Evolutionary conservation across 2,329 filamentous ascomycete species (phyloP), one percentile per base, ranked within the genome.

Genomic region (Thielaviopsis cerberus): DNA sequence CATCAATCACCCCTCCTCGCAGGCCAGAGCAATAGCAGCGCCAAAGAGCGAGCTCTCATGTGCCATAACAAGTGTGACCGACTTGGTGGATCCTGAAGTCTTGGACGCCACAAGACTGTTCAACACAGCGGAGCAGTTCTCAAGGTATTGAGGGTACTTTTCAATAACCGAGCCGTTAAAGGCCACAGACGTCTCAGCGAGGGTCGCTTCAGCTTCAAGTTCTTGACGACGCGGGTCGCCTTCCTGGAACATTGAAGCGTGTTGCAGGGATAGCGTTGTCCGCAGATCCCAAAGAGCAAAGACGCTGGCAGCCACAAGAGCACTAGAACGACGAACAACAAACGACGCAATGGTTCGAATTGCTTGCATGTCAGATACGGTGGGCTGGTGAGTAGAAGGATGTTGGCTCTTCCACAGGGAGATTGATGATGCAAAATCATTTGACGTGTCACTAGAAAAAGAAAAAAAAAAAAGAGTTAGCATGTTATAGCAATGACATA

Each of bases 91-190:
- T 64, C 37, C 57, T 48, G 70, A 62, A 64, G 64, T 66, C 53
- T 63, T 73, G 61, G 67, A 71, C 54, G 66, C 72, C 64, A 81
- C 75, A 8, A 90, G 71, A 45, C 74, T 71, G 64, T 88, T 74
- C 53, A 90, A 70, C 63, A 81, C 81, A 5, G 66, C 66, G 67
- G 90, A 85, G 64, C 82, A 83, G 50, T 71, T 74, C 30, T 68
- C 69, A 23, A 77, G 72, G 67, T 88, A 91, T 7, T 73, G 72
- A 0, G 86, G 85, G 65, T 90, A 91, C 64, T 83, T 82, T 69
- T 90, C 85, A 55, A 90, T 82, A 54, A 91, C 85, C 26, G 82
- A 85, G 51, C 86, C 86, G 65, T 88, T 89, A 69, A 84, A 90
- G 3, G 84, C 84, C n/a, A 91, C 79, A 1, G 78, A 75, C 2